Conservation (phyloP, 1,139 yeast genomes). For the Groenewaldozyma sp. region DNA sequence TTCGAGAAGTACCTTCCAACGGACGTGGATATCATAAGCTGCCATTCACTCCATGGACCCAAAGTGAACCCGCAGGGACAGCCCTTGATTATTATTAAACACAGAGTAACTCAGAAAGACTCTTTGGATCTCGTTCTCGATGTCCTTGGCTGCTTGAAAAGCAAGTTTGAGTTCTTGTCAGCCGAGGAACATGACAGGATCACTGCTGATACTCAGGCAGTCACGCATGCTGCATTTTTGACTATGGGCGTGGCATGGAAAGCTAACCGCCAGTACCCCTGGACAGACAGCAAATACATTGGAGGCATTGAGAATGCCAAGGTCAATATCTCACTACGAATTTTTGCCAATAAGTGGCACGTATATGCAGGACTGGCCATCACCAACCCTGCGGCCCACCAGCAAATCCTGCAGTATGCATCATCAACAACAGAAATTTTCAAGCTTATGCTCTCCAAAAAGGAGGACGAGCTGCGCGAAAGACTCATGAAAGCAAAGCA, state of each 20-base stretch:
- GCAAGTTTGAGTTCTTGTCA: conserved; percentile 67
- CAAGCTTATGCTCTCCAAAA: conserved; percentile 70
- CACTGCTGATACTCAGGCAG: conserved; percentile 98
- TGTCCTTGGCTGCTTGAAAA: conserved; percentile 61
- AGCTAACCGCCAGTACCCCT: conserved; percentile 73
- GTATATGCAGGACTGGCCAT: conserved; percentile 97
- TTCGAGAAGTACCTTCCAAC: conserved; percentile 65
- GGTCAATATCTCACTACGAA: conserved; percentile 82
- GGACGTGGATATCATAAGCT: conserved; percentile 74
- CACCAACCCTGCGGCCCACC: conserved; percentile 89
- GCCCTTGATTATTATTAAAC: conserved; percentile 79
- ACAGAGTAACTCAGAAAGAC: conserved; percentile 48
- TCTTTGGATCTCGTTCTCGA: conserved; percentile 52
- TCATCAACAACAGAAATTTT: conserved; percentile 74
- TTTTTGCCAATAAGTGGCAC: conserved; percentile 92
- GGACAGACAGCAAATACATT: conserved; percentile 73
- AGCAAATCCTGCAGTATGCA: conserved; percentile 84
- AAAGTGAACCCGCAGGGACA: conserved; percentile 82
- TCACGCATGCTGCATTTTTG: conserved; percentile 93
- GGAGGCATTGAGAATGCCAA: conserved; percentile 97
- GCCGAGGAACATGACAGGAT: conserved; percentile 86
- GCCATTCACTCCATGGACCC: conserved; percentile 95
- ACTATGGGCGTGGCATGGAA: conserved; percentile 98
- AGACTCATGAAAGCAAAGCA: conserved; percentile 61
- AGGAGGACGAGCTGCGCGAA: conserved; percentile 44